A percentile compares a stretch with the other conserved stretches of the same genome.
These are phyloP conservation scores for Prunus persica DNA, from an alignment of 306 rosid species.

Conservation along the genomic window DNA sequence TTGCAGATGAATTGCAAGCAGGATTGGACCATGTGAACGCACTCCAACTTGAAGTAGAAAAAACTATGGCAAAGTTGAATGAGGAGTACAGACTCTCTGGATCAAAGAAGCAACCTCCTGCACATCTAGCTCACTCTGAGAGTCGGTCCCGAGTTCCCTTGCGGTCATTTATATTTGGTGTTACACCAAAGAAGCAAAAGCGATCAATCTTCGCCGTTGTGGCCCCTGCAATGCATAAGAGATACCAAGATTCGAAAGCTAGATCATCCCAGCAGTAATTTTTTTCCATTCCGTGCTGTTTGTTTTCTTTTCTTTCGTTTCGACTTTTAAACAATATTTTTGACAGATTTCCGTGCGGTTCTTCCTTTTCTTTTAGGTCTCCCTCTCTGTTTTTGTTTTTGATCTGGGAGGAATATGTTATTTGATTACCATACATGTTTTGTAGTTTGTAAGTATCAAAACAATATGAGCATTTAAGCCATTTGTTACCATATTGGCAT, in stretches of 20 bases:
- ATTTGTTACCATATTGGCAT: background rate
- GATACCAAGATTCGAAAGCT: constrained; percentile 38
- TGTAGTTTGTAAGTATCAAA: background rate
- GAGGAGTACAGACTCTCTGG: constrained; percentile 55
- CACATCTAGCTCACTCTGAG: constrained; percentile 44
- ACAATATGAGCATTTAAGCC: background rate
- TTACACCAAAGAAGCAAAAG: constrained; percentile 67
- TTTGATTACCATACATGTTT: background rate
- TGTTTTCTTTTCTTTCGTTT: constrained; percentile 7
- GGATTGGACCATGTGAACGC: constrained; percentile 60
- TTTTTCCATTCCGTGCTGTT: background rate
- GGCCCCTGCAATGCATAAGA: constrained; percentile 66
- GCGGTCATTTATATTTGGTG: constrained; percentile 82
- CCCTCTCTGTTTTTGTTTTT: background rate
- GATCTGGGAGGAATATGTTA: background rate
- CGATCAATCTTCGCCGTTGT: constrained; percentile 71
- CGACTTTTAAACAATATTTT: constrained; percentile 12
- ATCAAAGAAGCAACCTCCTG: constrained; percentile 45
- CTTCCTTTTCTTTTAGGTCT: constrained; percentile 1
- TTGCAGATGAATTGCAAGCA: constrained; percentile 76
- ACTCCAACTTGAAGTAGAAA: constrained; percentile 65
- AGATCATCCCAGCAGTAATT: constrained; percentile 33
- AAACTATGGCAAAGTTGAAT: constrained; percentile 53
- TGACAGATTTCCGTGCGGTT: constrained; percentile 24
- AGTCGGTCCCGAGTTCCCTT: constrained; percentile 60